Evolutionary conservation across 2,329 filamentous ascomycete genomes (phyloP), one percentile per base, ranked within the genome.

Genomic region (Acrodontium crateriforme): DNA sequence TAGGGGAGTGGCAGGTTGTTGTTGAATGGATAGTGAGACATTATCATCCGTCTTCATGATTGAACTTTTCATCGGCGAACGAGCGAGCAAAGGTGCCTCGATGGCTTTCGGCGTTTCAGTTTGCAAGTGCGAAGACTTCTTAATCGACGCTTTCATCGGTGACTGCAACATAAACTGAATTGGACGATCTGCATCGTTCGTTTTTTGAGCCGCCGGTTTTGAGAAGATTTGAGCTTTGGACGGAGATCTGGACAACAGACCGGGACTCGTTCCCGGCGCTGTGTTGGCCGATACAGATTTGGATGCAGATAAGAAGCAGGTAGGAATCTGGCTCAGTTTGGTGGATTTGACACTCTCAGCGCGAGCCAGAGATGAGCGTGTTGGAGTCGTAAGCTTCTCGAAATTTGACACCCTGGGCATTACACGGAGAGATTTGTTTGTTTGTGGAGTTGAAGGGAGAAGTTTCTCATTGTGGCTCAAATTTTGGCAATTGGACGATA

Each of bases 301-400:
- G n/a, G n/a, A n/a, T n/a, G n/a, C n/a, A n/a, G n/a, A n/a, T n/a
- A n/a, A n/a, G n/a, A n/a, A n/a, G n/a, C n/a, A n/a, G n/a, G 34
- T 45, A 3, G 45, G 46, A 14, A 52, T 50, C 36, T 47, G 50
- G 16, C 35, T 34, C 8, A 32, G 50, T 44, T 60, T 62, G 14
- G 45, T 35, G 6, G 50, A 45, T 41, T 64, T 68, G 24, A 68
- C 56, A 39, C 63, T 72, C 30, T 65, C 56, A 25, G 66, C 57
- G 23, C 76, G 73, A 18, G 74, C 70, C 28, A 80, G 53, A 1
- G 79, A 82, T 6, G 81, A 62, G 50, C 82, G 83, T 6, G 80
- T 89, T 0, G 84, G 83, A 5, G 81, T 91, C 53, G 75, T 69
- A 16, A 87, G 59, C 16, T 50, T 44, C n/a, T 46, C 34, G 62